Evolutionary conservation across 768 basidiomycete genomes (phyloP).

Genomic region (Suillus cothurnatus): DNA sequence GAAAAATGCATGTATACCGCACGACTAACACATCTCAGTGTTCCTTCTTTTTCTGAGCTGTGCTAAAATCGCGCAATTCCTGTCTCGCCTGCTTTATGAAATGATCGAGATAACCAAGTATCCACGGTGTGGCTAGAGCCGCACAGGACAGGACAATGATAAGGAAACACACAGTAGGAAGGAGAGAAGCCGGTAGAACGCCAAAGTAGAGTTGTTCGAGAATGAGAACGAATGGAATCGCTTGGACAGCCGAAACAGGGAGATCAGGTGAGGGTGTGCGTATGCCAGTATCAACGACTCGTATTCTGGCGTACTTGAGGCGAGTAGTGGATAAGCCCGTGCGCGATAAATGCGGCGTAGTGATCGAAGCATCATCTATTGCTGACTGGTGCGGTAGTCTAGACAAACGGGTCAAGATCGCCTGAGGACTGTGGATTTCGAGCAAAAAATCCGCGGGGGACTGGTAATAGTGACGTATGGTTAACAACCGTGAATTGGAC

Average conservation of each 20-base stretch:
- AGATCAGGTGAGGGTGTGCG: slow-evolving; percentile 38
- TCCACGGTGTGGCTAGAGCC: slow-evolving; percentile 17
- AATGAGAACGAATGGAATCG: slow-evolving; percentile 52
- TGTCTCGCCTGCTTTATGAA: slow-evolving; percentile 25
- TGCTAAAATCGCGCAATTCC: slow-evolving; percentile 18
- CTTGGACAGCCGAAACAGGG: slow-evolving; percentile 18
- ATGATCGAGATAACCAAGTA: slow-evolving; percentile 24
- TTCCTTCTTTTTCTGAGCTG: slow-evolving; percentile 18
- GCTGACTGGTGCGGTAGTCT: slow-evolving; percentile 11
- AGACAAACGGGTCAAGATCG: slow-evolving; percentile 26
- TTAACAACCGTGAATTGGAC: not conserved
- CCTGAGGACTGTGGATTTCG: slow-evolving; percentile 38
- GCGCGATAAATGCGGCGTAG: not conserved
- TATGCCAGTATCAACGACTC: slow-evolving; percentile 54
- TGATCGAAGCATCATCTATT: slow-evolving; percentile 6
- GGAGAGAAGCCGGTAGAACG: slow-evolving; percentile 56
- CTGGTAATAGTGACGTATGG: slow-evolving; percentile 27
- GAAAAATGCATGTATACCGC: slow-evolving; percentile 26
- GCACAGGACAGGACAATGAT: slow-evolving; percentile 31
- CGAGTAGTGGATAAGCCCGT: slow-evolving; percentile 33
- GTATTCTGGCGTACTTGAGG: slow-evolving; percentile 58
- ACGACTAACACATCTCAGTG: slow-evolving; percentile 22
- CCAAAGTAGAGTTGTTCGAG: slow-evolving; percentile 66
- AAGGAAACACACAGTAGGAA: slow-evolving; percentile 35
- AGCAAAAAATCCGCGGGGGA: slow-evolving; percentile 48